Percentiles rank a stretch among this genome's conserved stretches.
Conservation (phyloP, 768 basidiomycete species). For the Cystofilobasidium bisporidii region DNA sequence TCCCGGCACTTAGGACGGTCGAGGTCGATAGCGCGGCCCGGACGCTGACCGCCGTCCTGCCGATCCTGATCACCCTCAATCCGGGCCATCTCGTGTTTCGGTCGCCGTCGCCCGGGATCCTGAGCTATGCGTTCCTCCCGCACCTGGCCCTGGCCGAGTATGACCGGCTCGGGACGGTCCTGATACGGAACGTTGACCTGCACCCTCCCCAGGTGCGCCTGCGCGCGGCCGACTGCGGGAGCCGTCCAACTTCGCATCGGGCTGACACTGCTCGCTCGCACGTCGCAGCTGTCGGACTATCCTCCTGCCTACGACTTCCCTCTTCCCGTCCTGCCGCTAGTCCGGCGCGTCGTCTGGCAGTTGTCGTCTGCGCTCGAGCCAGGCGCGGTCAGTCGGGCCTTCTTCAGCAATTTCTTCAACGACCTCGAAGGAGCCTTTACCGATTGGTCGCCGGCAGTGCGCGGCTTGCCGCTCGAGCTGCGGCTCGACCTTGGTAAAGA, state of each 20-base stretch:
- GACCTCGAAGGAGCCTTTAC: not conserved
- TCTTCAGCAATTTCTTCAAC: not conserved
- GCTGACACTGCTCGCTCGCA: not conserved
- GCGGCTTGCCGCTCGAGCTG: not conserved
- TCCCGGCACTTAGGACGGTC: not conserved
- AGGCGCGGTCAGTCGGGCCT: not conserved
- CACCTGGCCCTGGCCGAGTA: not conserved
- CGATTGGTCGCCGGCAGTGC: not conserved
- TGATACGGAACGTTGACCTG: not conserved
- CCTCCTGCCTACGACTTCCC: not conserved
- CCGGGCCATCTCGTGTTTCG: not conserved
- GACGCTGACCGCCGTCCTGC: slow-evolving; percentile 1
- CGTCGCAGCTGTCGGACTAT: not conserved
- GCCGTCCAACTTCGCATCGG: not conserved
- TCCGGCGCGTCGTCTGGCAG: not conserved
- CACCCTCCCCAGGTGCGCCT: slow-evolving; percentile 10
- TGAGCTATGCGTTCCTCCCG: slow-evolving; percentile 9
- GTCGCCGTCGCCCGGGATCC: not conserved
- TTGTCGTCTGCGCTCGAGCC: not conserved
- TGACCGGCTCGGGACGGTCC: not conserved
- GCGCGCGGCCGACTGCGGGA: no score
- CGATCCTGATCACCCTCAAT: slow-evolving; percentile 11
- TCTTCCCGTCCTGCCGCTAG: not conserved
- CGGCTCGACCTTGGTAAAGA: not conserved
- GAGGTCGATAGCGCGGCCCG: not conserved